These are phyloP conservation scores for Fusarium phyllophilum DNA, from an alignment of 2,329 filamentous ascomycete species.

Conservation along the genomic window DNA sequence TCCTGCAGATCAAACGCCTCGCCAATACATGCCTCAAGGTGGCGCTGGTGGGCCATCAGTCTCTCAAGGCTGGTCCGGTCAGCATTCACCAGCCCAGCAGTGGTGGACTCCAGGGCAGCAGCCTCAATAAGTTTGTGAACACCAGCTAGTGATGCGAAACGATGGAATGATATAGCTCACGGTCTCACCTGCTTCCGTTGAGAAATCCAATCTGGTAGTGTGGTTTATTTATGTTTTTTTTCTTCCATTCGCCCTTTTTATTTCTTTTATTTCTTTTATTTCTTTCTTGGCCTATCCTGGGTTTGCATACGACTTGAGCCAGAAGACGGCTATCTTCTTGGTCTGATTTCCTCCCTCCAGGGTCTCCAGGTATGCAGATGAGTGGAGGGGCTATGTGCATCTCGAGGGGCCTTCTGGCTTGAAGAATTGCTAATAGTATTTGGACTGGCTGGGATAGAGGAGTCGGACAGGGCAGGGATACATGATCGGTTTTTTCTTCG, in stretches of 20 bases:
- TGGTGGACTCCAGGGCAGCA: constrained; percentile 67
- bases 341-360: constrained; percentile 47
- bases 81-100: constrained; percentile 70
- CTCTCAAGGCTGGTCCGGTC: constrained; percentile 65
- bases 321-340: constrained; percentile 37
- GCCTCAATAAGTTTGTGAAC: constrained; percentile 44
- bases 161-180: constrained; percentile 37
- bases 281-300: constrained; percentile 1
- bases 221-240: constrained; percentile 20
- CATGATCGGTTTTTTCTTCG: constrained; percentile 12
- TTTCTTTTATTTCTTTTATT: neutral
- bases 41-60: constrained; percentile 61
- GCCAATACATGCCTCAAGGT: constrained; percentile 75
- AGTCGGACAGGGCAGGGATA: constrained; percentile 46
- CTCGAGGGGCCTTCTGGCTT: constrained; percentile 43
- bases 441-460: constrained; percentile 53
- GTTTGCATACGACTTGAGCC: constrained; percentile 22
- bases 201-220: constrained; percentile 24
- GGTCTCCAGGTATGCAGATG: constrained; percentile 51
- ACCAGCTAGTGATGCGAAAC: constrained; percentile 29
- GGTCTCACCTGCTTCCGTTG: constrained; percentile 21
- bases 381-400: constrained; percentile 51
- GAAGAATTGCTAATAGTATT: constrained; percentile 49
- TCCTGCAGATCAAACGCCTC: constrained; percentile 69
- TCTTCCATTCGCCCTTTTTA: constrained; percentile 8